phyloP scores from a whole-genome alignment of 371 early-diverging fungal genomes.

The Lichtheimia ornata region DNA sequence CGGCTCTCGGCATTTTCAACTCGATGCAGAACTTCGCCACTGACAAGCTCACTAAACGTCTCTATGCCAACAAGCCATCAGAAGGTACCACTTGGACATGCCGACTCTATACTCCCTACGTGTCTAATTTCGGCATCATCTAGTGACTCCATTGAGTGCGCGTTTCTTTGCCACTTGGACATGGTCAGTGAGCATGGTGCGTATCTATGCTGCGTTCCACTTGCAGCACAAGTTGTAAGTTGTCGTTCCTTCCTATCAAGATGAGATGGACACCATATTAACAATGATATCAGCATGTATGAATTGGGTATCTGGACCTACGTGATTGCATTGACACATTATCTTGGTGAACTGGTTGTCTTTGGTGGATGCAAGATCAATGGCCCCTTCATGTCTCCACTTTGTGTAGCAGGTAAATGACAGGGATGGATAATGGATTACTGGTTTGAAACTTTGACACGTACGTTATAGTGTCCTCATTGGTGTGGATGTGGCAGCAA shows the following conservation, averaged over 20 bases:
- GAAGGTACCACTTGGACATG: slow-evolving; percentile 41
- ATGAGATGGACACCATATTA: slow-evolving; percentile 52
- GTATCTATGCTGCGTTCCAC: slow-evolving; percentile 79
- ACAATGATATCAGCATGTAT: slow-evolving; percentile 58
- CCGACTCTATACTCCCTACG: not conserved
- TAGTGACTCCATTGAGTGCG: slow-evolving; percentile 71
- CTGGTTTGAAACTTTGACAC: no score
- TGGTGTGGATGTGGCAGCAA: no score
- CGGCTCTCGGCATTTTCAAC: slow-evolving; percentile 74
- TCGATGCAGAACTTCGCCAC: slow-evolving; percentile 73
- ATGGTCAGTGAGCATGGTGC: slow-evolving; percentile 69
- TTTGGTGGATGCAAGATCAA: slow-evolving; percentile 71
- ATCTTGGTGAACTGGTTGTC: slow-evolving; percentile 67
- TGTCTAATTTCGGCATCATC: not conserved
- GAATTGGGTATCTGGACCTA: slow-evolving; percentile 73
- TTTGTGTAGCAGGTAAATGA: slow-evolving; percentile 68
- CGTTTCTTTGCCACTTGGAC: slow-evolving; percentile 86
- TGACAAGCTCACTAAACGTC: slow-evolving; percentile 62
- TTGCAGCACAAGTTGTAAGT: slow-evolving; percentile 69
- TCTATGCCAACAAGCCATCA: slow-evolving; percentile 66
- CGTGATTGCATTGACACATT: slow-evolving; percentile 70
- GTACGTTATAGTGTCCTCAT: no score
- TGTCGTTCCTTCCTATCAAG: not conserved
- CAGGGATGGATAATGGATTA: no score
- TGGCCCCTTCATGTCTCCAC: slow-evolving; percentile 65